A percentile compares a stretch with the other conserved stretches of the same genome.
Conservation (phyloP, 305 asterid species). For the Fraxinus albicans region DNA sequence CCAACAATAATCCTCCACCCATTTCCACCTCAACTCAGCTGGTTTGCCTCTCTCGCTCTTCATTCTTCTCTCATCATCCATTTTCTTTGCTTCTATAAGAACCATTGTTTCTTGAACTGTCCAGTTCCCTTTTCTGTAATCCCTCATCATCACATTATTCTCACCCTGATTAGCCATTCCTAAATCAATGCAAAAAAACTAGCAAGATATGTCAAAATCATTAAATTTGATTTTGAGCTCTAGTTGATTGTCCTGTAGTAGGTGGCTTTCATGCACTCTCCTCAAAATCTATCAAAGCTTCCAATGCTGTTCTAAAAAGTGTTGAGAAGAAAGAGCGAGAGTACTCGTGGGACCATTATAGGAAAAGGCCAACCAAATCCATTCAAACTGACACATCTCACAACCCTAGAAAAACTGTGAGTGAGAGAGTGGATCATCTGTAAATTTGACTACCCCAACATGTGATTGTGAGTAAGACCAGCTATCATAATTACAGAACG, state of each 20-base stretch:
- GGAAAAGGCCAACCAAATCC: slow-evolving; percentile 61
- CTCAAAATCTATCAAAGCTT: slow-evolving; percentile 39
- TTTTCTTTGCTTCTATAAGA: slow-evolving; percentile 73
- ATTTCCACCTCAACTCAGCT: slow-evolving; percentile 89
- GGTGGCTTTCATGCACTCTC: slow-evolving; percentile 6
- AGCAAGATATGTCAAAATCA: background rate
- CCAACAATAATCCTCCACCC: slow-evolving; percentile 98
- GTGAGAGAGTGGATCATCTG: slow-evolving; percentile 25
- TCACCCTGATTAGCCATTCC: slow-evolving; percentile 42
- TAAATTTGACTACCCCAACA: slow-evolving; percentile 26
- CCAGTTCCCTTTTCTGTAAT: slow-evolving; percentile 96
- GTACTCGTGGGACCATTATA: slow-evolving; percentile 27
- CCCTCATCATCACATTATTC: slow-evolving; percentile 37
- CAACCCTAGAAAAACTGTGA: slow-evolving; percentile 35
- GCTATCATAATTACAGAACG: slow-evolving; percentile 11
- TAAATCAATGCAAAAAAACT: slow-evolving; percentile 41
- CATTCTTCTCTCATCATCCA: slow-evolving; percentile 80
- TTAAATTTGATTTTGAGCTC: background rate
- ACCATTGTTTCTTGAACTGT: slow-evolving; percentile 76
- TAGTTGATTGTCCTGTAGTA: background rate
- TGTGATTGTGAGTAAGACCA: slow-evolving; percentile 27
- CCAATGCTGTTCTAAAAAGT: slow-evolving; percentile 43
- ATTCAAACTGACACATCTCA: slow-evolving; percentile 67
- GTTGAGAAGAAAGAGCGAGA: slow-evolving; percentile 26
- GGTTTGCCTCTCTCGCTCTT: slow-evolving; percentile 64